These are phyloP conservation scores for Backusella luteola DNA, from an alignment of 192 early-diverging fungal species.

Conservation along the genomic window DNA sequence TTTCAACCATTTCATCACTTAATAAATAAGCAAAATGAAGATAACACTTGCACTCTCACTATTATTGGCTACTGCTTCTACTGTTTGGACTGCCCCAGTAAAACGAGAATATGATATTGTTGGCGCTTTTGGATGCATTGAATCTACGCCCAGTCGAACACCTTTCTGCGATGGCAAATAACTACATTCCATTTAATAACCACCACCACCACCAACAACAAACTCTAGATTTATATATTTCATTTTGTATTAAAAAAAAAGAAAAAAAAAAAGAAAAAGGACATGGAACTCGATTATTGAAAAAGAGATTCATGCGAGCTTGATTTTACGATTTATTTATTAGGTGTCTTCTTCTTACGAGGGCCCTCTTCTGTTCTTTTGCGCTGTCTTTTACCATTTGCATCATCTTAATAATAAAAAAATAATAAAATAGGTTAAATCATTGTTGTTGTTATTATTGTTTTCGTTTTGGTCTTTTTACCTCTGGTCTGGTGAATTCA, in stretches of 20 bases:
- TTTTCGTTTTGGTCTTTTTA: not conserved
- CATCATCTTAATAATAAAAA: conserved; percentile 14
- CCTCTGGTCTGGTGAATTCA: not conserved
- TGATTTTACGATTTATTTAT: not conserved
- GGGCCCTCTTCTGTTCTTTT: conserved; percentile 23
- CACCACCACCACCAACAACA: not conserved
- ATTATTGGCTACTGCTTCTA: not conserved
- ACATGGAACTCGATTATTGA: too few species aligned
- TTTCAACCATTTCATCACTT: not conserved
- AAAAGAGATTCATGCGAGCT: not conserved
- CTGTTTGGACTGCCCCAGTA: not conserved
- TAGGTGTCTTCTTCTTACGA: conserved; percentile 12
- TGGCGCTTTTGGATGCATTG: not conserved
- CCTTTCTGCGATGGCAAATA: not conserved
- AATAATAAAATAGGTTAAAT: not conserved
- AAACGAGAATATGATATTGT: not conserved
- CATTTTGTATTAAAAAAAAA: not conserved
- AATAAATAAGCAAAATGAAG: not conserved
- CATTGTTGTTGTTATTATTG: not conserved
- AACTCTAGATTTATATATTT: not conserved
- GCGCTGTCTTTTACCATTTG: conserved; percentile 20
- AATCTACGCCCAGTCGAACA: not conserved
- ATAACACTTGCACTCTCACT: not conserved
- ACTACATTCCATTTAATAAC: not conserved
- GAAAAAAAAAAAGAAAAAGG: not conserved